Base-by-base conservation (phyloP, 495 filamentous ascomycete genomes). In the Aspergillus cavernicola region DNA sequence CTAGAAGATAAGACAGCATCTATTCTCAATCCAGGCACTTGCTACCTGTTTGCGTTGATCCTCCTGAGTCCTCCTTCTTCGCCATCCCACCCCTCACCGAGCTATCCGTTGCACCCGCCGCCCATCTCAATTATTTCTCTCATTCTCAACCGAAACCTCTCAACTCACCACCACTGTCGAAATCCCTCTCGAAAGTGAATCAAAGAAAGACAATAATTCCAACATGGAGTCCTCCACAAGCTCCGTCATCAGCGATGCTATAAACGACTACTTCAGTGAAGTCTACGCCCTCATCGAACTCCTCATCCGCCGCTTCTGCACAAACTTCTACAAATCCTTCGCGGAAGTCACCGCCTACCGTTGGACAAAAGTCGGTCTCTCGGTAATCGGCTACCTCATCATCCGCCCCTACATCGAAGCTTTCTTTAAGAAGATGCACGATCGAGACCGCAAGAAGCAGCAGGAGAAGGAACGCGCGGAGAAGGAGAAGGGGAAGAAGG, bases 331-430 rank as follows among this genome's bases (percentile, higher is more conserved):
- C 56, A 56, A 65, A 33, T 78, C 81, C 33, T 76, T 88, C 62
- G 67, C 69, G 26, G 65, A 76, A 32, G 75, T 87, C 67, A 75
- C 73, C 52, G 50, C 66, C 22, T 61, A 77, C 51, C 75, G 82
- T 57, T 86, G 76, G 75, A 79, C 88, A 43, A 81, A 83, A 26
- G 65, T 88, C 22, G 66, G 85, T 51, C 71, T 78, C 50, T 73
- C 85, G 42, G 80, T 84, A 12, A 70, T 84, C 41, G 73, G 70
- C 61, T 89, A 89, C 69, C 36, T 81, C 52, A 67, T 89, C 13
- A 53, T 89, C n/a, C 78, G 86, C 4, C 84, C 85, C 0, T 86
- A 84, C 61, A 71, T 89, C 47, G 80, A 63, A 64, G 73, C 58
- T 56, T 76, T 68, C 42, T 77, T 77, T 55, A 67, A 75, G 12